A percentile compares a stretch with the other conserved stretches of the same genome.
These are phyloP conservation scores for Juglanconis juglandina DNA, from an alignment of 2,329 filamentous ascomycete genomes.

Conservation along the genomic window DNA sequence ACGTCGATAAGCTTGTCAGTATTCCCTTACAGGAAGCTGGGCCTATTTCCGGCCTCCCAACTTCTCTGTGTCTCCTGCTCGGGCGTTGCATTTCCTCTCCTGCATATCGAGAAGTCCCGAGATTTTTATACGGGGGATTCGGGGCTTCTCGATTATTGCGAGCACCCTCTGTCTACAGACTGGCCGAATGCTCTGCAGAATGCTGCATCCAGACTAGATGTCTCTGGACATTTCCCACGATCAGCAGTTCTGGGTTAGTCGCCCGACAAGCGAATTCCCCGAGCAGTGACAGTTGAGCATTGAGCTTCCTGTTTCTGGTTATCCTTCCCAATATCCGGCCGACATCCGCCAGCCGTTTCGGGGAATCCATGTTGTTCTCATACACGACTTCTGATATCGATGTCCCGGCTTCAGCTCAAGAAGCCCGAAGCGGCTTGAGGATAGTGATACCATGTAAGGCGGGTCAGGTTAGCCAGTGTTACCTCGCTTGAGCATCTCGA, in stretches of 20 bases:
- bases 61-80: background rate
- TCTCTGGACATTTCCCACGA: background rate
- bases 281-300: background rate
- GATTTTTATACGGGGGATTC: constrained; percentile 11
- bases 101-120: constrained; percentile 6
- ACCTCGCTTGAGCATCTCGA: background rate
- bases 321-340: constrained; percentile 3
- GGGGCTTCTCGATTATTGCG: background rate
- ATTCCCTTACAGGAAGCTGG: constrained; percentile 8
- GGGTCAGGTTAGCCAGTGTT: background rate
- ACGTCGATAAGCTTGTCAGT: background rate
- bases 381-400: constrained; percentile 2
- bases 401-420: constrained; percentile 2
- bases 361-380: background rate
- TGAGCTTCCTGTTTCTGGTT: constrained; percentile 8
- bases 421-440: constrained; percentile 7
- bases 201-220: background rate
- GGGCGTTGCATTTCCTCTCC: constrained; percentile 8
- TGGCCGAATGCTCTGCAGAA: background rate
- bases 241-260: background rate
- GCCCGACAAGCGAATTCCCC: constrained; percentile 7
- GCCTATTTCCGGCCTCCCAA: background rate
- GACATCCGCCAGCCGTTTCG: constrained; percentile 7
- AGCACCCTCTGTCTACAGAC: constrained; percentile 3
- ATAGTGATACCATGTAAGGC: background rate